Percentiles rank a stretch among this genome's conserved stretches.
Evolutionary conservation across 2,329 filamentous ascomycete species (phyloP).

Genomic region (Colletotrichum costaricense): DNA sequence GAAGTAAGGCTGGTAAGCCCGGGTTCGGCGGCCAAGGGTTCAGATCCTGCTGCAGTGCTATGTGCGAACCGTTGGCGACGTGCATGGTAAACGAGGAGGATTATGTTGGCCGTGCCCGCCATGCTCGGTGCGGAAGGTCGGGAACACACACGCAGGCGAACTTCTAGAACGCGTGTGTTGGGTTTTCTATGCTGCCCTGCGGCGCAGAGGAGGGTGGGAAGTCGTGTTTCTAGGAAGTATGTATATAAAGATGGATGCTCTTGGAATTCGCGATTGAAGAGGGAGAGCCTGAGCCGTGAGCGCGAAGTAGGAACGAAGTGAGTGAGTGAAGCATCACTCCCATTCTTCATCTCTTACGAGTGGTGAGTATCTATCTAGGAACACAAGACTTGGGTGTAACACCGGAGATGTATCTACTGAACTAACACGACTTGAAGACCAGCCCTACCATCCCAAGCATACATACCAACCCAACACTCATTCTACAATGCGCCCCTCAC

Average conservation of each 20-base stretch:
- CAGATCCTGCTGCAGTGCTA: not conserved
- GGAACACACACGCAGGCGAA: not conserved
- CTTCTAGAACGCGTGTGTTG: not conserved
- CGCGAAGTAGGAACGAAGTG: not conserved
- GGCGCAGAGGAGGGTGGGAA: not conserved
- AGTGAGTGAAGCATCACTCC: not conserved
- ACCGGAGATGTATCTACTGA: not conserved
- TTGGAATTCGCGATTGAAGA: not conserved
- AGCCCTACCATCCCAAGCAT: not conserved
- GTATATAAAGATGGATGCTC: not conserved
- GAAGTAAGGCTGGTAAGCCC: not conserved
- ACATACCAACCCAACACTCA: no score
- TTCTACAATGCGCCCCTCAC: not conserved
- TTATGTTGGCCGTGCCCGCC: not conserved
- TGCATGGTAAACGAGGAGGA: not conserved
- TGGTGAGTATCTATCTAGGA: not conserved
- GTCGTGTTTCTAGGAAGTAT: not conserved
- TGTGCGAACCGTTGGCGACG: not conserved
- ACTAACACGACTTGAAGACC: not conserved
- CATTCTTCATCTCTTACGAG: not conserved
- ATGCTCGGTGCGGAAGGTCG: conserved; percentile 10
- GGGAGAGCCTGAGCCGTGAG: not conserved
- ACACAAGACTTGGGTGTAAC: not conserved
- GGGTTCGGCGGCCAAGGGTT: not conserved
- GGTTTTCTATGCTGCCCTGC: not conserved